Conservation (phyloP, 495 filamentous ascomycete species). For the Aspergillus taichungensis region DNA sequence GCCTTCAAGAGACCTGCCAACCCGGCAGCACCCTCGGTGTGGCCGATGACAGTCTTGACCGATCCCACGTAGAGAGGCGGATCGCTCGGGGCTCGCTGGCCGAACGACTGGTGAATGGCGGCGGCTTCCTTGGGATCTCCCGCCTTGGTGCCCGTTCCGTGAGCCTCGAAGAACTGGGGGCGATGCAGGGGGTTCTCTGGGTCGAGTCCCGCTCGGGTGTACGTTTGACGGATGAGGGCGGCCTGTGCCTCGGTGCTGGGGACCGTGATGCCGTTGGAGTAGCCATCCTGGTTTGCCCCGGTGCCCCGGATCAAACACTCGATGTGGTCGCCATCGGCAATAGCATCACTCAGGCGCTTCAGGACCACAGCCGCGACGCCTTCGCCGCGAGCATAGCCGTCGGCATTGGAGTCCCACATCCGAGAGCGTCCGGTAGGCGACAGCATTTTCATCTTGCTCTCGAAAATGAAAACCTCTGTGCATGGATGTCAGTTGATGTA, state of each 20-base stretch:
- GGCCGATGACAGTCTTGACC: slow-evolving; percentile 45
- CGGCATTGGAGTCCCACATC: slow-evolving; percentile 44
- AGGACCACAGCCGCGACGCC: slow-evolving; percentile 22
- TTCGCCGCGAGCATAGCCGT: slow-evolving; percentile 59
- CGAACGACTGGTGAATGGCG: slow-evolving; percentile 6
- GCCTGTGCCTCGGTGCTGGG: slow-evolving; percentile 17
- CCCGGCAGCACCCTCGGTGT: slow-evolving; percentile 34
- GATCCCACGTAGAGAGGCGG: slow-evolving; percentile 34
- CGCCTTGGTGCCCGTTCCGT: slow-evolving; percentile 29
- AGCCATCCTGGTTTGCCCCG: slow-evolving; percentile 23
- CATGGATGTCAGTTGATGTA: slow-evolving; percentile 23
- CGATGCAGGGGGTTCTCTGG: neutral
- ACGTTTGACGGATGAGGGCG: slow-evolving; percentile 12
- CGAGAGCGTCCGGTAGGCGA: slow-evolving; percentile 11
- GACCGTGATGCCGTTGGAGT: slow-evolving; percentile 17
- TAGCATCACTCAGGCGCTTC: slow-evolving; percentile 23
- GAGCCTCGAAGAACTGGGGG: slow-evolving; percentile 21
- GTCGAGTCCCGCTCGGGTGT: slow-evolving; percentile 13
- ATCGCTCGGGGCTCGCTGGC: neutral
- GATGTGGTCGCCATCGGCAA: slow-evolving; percentile 14
- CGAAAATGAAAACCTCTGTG: slow-evolving; percentile 19
- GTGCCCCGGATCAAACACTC: slow-evolving; percentile 25
- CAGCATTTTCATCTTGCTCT: slow-evolving; percentile 41
- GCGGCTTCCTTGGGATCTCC: slow-evolving; percentile 33
- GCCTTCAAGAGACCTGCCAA: slow-evolving; percentile 19